phyloP scores from a whole-genome alignment of 768 basidiomycete genomes.

The Tylopilus intermedius region DNA sequence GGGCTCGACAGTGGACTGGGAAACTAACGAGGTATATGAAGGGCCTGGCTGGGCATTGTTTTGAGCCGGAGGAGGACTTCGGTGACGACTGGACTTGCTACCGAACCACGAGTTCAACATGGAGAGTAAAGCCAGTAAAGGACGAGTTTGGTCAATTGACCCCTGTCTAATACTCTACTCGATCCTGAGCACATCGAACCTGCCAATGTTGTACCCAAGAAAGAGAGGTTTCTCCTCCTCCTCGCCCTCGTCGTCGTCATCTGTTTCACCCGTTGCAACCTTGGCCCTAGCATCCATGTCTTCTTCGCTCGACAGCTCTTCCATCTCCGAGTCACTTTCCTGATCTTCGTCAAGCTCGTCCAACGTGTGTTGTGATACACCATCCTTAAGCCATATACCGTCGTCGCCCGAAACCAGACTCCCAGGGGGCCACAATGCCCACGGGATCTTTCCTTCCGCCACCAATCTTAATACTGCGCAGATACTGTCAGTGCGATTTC shows the following conservation, averaged over 20 bases:
- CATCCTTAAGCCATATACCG: conserved; percentile 58
- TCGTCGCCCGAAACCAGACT: conserved; percentile 28
- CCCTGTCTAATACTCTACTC: conserved; percentile 13
- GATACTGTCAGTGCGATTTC: neutral
- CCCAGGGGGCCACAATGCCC: conserved; percentile 83
- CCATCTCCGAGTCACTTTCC: conserved; percentile 10
- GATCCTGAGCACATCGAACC: conserved; percentile 32
- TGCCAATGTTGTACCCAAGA: conserved; percentile 10
- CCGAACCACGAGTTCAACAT: conserved; percentile 31
- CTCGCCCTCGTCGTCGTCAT: conserved; percentile 18
- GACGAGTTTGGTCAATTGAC: conserved; percentile 9
- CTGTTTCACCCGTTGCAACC: conserved; percentile 13
- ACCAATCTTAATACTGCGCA: conserved; percentile 69
- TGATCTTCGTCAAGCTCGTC: conserved; percentile 28
- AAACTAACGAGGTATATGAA: conserved; percentile 14
- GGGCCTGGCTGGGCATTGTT: conserved; percentile 1
- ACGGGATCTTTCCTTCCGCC: conserved; percentile 74
- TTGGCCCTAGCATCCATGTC: neutral
- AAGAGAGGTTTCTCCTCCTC: neutral
- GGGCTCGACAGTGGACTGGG: conserved; percentile 18
- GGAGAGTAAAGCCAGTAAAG: neutral
- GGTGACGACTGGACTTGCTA: conserved; percentile 26
- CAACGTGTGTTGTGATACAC: conserved; percentile 19
- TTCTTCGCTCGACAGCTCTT: conserved; percentile 12
- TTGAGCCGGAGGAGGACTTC: neutral